Evolutionary conservation across 345 rosid species (phyloP).

Genomic region (Gossypium longicalyx): DNA sequence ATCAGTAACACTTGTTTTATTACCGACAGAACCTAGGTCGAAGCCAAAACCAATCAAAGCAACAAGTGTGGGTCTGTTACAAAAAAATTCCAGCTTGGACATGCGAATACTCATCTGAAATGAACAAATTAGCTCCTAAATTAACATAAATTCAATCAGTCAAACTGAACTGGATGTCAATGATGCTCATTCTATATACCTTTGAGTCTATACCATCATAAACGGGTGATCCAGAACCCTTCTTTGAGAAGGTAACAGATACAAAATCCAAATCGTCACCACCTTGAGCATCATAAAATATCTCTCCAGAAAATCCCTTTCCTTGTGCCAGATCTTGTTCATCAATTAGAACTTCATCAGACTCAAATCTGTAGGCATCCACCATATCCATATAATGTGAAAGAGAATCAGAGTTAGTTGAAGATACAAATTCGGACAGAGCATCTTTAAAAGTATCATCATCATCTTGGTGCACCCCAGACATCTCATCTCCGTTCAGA

Average conservation of each 20-base stretch:
- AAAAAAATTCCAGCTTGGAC: conserved; percentile 95
- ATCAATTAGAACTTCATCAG: conserved; percentile 41
- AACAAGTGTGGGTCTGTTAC: conserved; percentile 91
- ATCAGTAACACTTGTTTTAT: conserved; percentile 30
- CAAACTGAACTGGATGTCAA: conserved; percentile 14
- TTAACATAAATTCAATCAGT: conserved; percentile 2
- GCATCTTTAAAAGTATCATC: conserved; percentile 89
- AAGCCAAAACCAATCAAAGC: conserved; percentile 92
- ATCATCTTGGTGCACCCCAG: conserved; percentile 51
- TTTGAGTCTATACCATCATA: conserved; percentile 89
- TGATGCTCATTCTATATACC: conserved; percentile 46
- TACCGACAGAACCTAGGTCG: conserved; percentile 49
- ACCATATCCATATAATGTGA: conserved; percentile 38
- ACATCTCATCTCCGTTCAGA: conserved; percentile 34
- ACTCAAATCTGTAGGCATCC: conserved; percentile 41
- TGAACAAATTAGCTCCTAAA: conserved; percentile 30
- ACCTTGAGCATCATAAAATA: conserved; percentile 84
- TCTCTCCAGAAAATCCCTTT: conserved; percentile 53
- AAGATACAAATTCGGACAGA: conserved; percentile 72
- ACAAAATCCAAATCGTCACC: conserved; percentile 73
- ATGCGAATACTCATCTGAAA: conserved; percentile 92
- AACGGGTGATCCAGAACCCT: conserved; percentile 67
- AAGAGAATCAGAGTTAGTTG: conserved; percentile 46
- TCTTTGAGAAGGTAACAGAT: conserved; percentile 67
- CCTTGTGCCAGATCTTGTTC: conserved; percentile 50